A percentile compares a stretch with the other conserved stretches of the same genome.
phyloP scores from a whole-genome alignment of 2,329 filamentous ascomycete species.

The Penicillium nordicum region DNA sequence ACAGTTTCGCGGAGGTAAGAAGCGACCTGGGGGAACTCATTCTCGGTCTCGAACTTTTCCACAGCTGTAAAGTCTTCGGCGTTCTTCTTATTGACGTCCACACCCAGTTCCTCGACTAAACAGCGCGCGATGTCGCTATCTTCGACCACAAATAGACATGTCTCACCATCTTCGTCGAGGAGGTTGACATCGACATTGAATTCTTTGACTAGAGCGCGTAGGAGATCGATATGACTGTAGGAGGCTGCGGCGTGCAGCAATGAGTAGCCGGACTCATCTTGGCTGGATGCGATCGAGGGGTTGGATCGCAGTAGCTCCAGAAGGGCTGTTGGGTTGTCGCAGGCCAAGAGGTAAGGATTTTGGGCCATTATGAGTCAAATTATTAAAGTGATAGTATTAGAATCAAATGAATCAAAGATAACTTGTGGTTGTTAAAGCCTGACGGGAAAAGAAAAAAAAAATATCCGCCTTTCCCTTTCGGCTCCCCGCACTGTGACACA shows the following conservation, averaged over 20 bases:
- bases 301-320: conserved; percentile 70
- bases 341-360: conserved; percentile 72
- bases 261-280: conserved; percentile 92
- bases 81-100: conserved; percentile 64
- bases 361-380: conserved; percentile 31
- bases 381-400: not conserved
- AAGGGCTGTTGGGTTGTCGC: conserved; percentile 73
- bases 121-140: conserved; percentile 71
- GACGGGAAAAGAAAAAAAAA: no score
- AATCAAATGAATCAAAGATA: not conserved
- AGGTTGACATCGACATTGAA: conserved; percentile 77
- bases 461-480: conserved; percentile 17
- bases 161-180: conserved; percentile 87
- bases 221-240: conserved; percentile 80
- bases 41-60: conserved; percentile 76
- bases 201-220: conserved; percentile 70
- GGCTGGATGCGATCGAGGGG: conserved; percentile 70
- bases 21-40: conserved; percentile 70
- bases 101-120: conserved; percentile 77
- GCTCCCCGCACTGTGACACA: conserved; percentile 24
- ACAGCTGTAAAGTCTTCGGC: conserved; percentile 73
- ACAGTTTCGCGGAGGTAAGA: conserved; percentile 60
- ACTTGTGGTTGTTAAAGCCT: not conserved
- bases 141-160: conserved; percentile 90
- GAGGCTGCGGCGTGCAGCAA: conserved; percentile 89